phyloP scores from a whole-genome alignment of 768 basidiomycete species.

The Kwoniella dejecticola region DNA sequence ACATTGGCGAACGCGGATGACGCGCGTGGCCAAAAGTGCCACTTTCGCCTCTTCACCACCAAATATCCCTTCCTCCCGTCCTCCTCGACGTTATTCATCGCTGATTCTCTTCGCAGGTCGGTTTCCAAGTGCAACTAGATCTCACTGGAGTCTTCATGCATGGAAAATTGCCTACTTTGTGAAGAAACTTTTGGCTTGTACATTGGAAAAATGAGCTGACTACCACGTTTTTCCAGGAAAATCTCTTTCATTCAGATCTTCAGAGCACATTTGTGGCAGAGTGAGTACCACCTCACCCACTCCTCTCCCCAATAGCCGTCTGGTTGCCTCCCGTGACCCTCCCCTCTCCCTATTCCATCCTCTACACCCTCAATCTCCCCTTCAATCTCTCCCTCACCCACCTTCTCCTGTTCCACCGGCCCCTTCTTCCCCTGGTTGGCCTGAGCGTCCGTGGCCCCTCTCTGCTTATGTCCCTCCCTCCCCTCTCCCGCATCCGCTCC shows the following conservation, averaged over 20 bases:
- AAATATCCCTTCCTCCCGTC: not conserved
- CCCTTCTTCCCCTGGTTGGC: too few species aligned
- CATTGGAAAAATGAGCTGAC: not conserved
- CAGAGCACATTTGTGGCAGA: conserved; percentile 99
- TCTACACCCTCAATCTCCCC: too few species aligned
- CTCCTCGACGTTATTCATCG: not conserved
- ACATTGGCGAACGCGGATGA: not conserved
- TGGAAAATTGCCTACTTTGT: conserved; percentile 71
- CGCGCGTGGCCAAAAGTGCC: too few species aligned
- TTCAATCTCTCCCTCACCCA: too few species aligned
- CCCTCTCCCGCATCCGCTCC: too few species aligned
- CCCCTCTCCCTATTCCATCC: too few species aligned
- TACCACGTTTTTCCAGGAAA: conserved; percentile 59
- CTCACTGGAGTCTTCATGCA: conserved; percentile 74
- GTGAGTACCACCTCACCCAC: conserved; percentile 3
- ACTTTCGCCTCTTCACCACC: not conserved
- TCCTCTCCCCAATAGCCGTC: too few species aligned
- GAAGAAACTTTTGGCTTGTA: not conserved
- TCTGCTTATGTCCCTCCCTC: too few species aligned
- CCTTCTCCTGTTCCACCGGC: too few species aligned
- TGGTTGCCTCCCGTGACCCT: too few species aligned
- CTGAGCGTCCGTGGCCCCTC: too few species aligned
- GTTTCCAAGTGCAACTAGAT: conserved; percentile 99
- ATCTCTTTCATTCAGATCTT: conserved; percentile 99
- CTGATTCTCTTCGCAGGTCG: conserved; percentile 58